Base-by-base conservation (phyloP, 1,284 basidiomycete species). In the Cryptococcus sp. region DNA sequence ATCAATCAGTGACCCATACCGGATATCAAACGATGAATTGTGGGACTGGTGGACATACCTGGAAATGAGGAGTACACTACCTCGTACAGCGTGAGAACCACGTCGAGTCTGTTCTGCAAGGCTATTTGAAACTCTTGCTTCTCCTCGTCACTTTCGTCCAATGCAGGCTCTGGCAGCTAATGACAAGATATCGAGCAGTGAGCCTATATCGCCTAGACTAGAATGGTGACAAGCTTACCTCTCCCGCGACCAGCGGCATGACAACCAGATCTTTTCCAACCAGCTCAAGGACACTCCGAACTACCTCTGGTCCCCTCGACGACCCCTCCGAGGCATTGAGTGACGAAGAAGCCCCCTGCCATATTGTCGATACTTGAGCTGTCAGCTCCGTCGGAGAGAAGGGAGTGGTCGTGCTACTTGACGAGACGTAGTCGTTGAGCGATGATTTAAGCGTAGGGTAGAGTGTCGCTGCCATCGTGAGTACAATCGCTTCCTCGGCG, bases 21-120 rank as follows among this genome's bases (percentile, higher is more conserved):
- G 27, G 13, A n/a, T 19, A 3, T 11, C 35, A 47, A 38, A 19
- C 40, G 19, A 45, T 22, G n/a, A 56, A 27, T 16, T 16, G 3
- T 13, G 13, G 47, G 23, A 16, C 20, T 20, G 25, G 22, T n/a
- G 31, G 22, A 58, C 64, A 39, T 19, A 71, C 73, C 63, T 25
- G 64, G 61, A 25, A 60, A 39, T 15, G 54, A 35, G 17, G 42
- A 55, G 40, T 65, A 66, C 1, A 63, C 70, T 1, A 67, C 59
- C 54, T 77, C 76, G 52, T 67, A 74, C 27, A 77, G 62, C 16
- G 73, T 71, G 19, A 77, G 59, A 13, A 69, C 59, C n/a, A 74
- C 59, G 46, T 77, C 74, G 4, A 77, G 57, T 2, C 76, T 61
- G 47, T 73, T 69, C 53, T 71, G 68, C 45, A 77, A 44, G 3